Evolutionary conservation across 2,329 filamentous ascomycete genomes (phyloP), one percentile per base, ranked within the genome.

Genomic region (Diplodia corticola): DNA sequence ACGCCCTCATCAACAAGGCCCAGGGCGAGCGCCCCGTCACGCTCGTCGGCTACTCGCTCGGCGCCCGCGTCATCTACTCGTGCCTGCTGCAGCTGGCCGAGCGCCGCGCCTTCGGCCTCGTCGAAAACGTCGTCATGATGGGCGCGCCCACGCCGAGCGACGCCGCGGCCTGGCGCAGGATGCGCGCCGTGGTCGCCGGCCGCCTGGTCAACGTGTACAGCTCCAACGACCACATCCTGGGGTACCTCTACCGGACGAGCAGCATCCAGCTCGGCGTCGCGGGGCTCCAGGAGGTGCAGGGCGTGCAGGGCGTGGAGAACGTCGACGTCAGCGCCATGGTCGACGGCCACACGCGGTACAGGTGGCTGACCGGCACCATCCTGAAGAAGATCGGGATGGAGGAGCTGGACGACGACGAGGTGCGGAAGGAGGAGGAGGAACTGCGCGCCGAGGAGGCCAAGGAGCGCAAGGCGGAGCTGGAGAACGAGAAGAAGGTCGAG

Each of bases 161-260:
- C 51, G 78, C 85, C 0, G 83, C 83, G 1, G 87, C 92, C 70
- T 97, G 93, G 93, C 85, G 89, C 51, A 82, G 86, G 44, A 87
- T 96, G 70, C 87, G 92, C 33, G 87, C 86, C 51, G 91, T 94
- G 0, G 92, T 96, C 0, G 87, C 89, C 1, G 93, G 93, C 2
- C 86, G 90, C 66, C 84, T 97, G 7, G 90, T 96, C 71, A 97
- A 97, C 71, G 92, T 94, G 9, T 97, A 90, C 78, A 94, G 91
- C 1, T 88, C 89, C 63, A 93, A 95, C 68, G 93, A 97, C 77
- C 91, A 92, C 73, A 88, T 97, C 35, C 86, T 97, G 1, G 93
- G 88, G 0, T 94, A 97, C 74, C 81, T 97, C 20, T 97, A 97
- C 76, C 88, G 93, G 51, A 89, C 92, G 2, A 92, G 91, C 48